phyloP scores from a whole-genome alignment of 129 eudicot genomes.

The Ambrosia trifida region DNA sequence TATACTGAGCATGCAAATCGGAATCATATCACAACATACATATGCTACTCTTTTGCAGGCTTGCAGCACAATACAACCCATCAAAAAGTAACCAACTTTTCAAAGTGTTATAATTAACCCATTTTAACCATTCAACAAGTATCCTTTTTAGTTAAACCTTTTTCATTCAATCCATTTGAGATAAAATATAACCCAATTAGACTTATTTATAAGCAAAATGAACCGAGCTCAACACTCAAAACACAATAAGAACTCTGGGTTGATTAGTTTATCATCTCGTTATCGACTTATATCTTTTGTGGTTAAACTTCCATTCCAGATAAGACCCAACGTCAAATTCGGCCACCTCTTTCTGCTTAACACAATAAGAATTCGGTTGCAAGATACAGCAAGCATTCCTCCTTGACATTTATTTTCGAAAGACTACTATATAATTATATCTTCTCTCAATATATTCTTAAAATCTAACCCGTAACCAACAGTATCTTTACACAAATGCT shows the following conservation, averaged over 20 bases:
- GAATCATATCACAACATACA: no score
- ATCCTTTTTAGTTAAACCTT: no score
- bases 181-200: no score
- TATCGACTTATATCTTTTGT: not conserved
- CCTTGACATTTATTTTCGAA: constrained; percentile 18
- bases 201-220: no score
- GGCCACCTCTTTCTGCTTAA: not conserved
- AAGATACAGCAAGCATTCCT: constrained; percentile 11
- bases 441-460: constrained; percentile 14
- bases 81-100: no score
- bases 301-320: not conserved
- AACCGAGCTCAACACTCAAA: no score
- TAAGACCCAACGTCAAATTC: not conserved
- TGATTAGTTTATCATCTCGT: not conserved
- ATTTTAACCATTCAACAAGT: not conserved
- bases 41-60: no score
- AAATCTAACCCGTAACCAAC: constrained; percentile 21
- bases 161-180: no score
- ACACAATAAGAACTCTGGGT: no score
- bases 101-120: no score
- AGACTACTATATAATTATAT: constrained; percentile 7
- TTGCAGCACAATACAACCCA: no score
- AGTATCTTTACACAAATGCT: constrained; percentile 36
- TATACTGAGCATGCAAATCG: no score
- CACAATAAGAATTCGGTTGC: not conserved